Conservation (phyloP, 148 eudicot species). For the Camellia granthamiana region DNA sequence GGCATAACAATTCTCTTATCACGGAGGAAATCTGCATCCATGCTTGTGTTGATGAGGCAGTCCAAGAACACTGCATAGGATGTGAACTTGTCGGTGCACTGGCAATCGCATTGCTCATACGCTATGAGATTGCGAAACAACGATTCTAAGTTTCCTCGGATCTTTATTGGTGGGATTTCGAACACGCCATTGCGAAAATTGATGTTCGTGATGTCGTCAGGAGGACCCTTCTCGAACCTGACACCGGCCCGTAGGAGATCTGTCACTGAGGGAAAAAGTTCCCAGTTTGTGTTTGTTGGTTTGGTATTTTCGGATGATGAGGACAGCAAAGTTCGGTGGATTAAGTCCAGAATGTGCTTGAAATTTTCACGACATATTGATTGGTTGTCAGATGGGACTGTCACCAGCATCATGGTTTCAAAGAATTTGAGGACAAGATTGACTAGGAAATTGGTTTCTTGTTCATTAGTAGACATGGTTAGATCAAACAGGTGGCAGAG, state of each 20-base stretch:
- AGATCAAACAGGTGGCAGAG: not conserved
- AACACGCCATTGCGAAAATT: not conserved
- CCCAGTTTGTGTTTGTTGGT: too few relatives aligned
- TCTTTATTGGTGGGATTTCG: not conserved
- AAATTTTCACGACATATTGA: not conserved
- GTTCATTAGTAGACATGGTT: not conserved
- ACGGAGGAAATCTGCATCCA: not conserved
- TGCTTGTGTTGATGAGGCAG: not conserved
- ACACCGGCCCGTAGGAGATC: not conserved
- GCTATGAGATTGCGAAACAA: not conserved
- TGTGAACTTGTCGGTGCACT: too few relatives aligned
- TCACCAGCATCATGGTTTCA: constrained; percentile 1
- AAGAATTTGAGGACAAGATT: not conserved
- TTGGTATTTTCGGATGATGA: not conserved
- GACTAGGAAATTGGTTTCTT: not conserved
- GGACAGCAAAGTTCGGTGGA: not conserved
- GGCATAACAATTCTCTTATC: not conserved
- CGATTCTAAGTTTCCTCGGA: not conserved
- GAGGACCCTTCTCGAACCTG: not conserved
- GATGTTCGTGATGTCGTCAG: not conserved
- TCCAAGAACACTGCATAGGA: constrained; percentile 8
- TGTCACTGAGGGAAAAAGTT: not conserved
- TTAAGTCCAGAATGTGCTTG: constrained; percentile 1
- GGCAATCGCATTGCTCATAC: too few relatives aligned
- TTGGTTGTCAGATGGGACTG: not conserved